Conservation (phyloP, 176 grass and related monocot genomes). For the Paspalum vaginatum region DNA sequence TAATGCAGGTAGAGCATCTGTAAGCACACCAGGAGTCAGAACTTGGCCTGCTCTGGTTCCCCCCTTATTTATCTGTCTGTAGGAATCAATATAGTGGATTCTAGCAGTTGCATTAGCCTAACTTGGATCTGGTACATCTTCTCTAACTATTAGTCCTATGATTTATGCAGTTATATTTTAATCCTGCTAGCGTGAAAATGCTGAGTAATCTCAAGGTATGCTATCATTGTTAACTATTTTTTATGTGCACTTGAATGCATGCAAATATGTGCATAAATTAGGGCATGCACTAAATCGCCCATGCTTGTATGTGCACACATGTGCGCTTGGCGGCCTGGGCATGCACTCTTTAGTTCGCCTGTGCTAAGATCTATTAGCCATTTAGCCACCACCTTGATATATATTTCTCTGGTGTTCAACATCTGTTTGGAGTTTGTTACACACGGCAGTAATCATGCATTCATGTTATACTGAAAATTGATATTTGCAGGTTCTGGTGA, state of each 20-base stretch:
- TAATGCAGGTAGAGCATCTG: slow-evolving; percentile 85
- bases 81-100: slow-evolving; percentile 23
- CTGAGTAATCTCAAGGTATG: slow-evolving; percentile 91
- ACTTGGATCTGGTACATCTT: slow-evolving; percentile 30
- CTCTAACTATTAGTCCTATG: slow-evolving; percentile 47
- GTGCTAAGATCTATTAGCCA: background rate
- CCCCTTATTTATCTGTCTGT: background rate
- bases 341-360: background rate
- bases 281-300: background rate
- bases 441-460: slow-evolving; percentile 23
- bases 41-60: slow-evolving; percentile 1
- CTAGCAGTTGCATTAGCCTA: slow-evolving; percentile 22
- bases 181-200: slow-evolving; percentile 98
- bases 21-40: slow-evolving; percentile 9
- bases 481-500: slow-evolving; percentile 88
- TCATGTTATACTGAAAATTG: slow-evolving; percentile 16
- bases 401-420: background rate
- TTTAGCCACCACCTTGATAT: slow-evolving; percentile 20
- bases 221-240: background rate
- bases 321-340: background rate
- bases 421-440: slow-evolving; percentile 20
- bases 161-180: slow-evolving; percentile 92
- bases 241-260: background rate
- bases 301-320: slow-evolving; percentile 5
- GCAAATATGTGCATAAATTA: slow-evolving; percentile 3